A percentile compares a stretch with the other conserved stretches of the same genome.
Conservation (phyloP, 2,329 filamentous ascomycete genomes). For the Fusarium brevicatenulatum region DNA sequence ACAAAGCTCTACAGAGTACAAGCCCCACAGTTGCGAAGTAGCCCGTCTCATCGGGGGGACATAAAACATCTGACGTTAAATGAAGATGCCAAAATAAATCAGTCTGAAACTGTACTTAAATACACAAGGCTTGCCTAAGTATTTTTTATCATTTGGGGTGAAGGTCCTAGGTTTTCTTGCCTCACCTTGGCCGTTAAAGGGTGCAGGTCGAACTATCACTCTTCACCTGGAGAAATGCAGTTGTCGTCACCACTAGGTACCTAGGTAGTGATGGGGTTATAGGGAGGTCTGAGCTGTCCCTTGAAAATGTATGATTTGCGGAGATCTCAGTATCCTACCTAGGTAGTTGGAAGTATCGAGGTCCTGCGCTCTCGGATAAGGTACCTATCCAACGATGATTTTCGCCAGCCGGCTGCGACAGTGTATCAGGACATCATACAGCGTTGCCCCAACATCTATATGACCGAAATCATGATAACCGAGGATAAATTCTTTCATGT, state of each 20-base stretch:
- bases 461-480: background rate
- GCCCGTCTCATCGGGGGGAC: background rate
- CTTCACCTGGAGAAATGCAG: background rate
- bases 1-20: background rate
- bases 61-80: background rate
- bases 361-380: background rate
- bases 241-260: background rate
- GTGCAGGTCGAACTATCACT: background rate
- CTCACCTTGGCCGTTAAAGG: background rate
- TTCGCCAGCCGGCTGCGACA: background rate
- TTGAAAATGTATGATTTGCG: background rate
- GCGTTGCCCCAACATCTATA: background rate
- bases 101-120: background rate
- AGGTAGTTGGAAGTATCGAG: background rate
- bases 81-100: background rate
- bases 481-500: background rate
- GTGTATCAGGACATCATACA: background rate
- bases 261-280: background rate
- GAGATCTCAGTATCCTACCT: background rate
- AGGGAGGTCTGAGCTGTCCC: background rate
- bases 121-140: background rate
- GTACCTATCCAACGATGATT: background rate
- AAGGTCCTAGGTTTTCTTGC: background rate
- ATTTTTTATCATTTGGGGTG: background rate
- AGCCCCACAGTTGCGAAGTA: conserved; percentile 9